phyloP scores from a whole-genome alignment of 495 filamentous ascomycete species.

The Massariosphaeria phaeospora region DNA sequence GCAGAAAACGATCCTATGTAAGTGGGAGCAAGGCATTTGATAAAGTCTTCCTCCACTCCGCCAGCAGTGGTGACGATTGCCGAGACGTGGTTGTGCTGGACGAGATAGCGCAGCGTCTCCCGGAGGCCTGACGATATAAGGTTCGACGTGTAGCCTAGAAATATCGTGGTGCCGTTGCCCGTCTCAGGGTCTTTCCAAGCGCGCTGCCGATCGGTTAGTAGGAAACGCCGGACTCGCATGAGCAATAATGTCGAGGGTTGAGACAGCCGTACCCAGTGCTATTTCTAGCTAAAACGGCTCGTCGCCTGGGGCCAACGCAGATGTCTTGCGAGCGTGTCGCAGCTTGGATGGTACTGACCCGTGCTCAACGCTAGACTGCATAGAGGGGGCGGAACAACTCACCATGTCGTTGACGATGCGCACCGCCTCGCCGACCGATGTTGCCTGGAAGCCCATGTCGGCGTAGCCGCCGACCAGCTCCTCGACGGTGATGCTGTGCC shows the following conservation, averaged over 20 bases:
- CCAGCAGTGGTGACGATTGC: conserved; percentile 93
- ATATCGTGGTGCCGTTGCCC: conserved; percentile 75
- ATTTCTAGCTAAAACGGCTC: conserved; percentile 26
- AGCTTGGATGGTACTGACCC: neutral
- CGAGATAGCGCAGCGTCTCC: conserved; percentile 85
- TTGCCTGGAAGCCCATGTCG: conserved; percentile 89
- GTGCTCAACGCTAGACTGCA: conserved; percentile 3
- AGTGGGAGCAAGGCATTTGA: conserved; percentile 92
- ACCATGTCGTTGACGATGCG: conserved; percentile 95
- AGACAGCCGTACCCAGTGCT: conserved; percentile 11
- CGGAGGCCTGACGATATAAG: conserved; percentile 92
- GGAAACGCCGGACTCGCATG: conserved; percentile 25
- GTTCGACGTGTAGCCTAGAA: conserved; percentile 95
- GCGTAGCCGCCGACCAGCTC: conserved; percentile 80
- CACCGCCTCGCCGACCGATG: conserved; percentile 74
- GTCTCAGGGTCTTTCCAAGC: conserved; percentile 71
- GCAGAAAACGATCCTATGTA: conserved; percentile 83
- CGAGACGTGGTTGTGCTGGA: conserved; percentile 83
- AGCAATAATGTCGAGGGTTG: neutral
- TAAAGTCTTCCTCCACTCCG: conserved; percentile 96
- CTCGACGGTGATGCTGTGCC: conserved; percentile 71
- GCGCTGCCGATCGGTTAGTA: conserved; percentile 48
- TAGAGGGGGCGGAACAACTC: conserved; percentile 28
- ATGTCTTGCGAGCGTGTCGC: neutral
- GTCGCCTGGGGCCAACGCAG: neutral